A percentile compares a stretch with the other conserved stretches of the same genome.
phyloP scores from a whole-genome alignment of 208 protist species.

The Herpetomonas muscarum region DNA sequence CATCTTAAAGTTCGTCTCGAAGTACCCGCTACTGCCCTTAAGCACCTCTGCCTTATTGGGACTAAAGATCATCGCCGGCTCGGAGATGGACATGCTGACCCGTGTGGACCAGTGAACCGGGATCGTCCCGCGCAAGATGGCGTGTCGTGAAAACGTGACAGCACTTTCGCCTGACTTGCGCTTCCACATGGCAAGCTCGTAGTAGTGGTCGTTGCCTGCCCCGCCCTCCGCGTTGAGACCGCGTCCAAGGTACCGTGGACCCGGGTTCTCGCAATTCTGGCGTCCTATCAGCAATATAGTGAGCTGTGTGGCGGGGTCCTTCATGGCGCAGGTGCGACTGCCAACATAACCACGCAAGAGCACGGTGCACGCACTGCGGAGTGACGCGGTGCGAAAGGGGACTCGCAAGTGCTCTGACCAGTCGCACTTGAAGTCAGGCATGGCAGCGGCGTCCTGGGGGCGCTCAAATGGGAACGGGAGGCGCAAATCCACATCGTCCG shows the following conservation, averaged over 20 bases:
- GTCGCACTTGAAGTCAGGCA: constrained; percentile 61
- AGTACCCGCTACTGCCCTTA: constrained; percentile 56
- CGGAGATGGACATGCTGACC: constrained; percentile 55
- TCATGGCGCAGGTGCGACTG: constrained; percentile 36
- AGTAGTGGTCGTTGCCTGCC: constrained; percentile 85
- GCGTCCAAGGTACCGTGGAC: constrained; percentile 73
- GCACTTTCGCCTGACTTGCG: constrained; percentile 23
- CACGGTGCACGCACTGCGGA: constrained; percentile 44
- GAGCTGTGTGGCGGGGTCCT: constrained; percentile 37
- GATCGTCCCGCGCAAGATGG: constrained; percentile 77
- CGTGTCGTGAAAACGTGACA: constrained; percentile 59
- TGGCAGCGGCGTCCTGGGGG: constrained; percentile 6
- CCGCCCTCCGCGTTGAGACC: constrained; percentile 72
- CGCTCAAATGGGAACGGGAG: constrained; percentile 72
- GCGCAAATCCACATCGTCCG: constrained; percentile 61
- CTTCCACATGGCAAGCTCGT: constrained; percentile 84
- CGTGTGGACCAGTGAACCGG: constrained; percentile 83
- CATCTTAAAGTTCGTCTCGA: constrained; percentile 45
- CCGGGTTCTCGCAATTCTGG: constrained; percentile 80
- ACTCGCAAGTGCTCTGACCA: constrained; percentile 67
- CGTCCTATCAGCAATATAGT: constrained; percentile 64
- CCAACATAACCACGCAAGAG: constrained; percentile 73
- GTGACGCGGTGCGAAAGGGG: constrained; percentile 34
- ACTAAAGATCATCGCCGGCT: constrained; percentile 82
- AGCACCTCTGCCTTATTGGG: constrained; percentile 58